Conservation (phyloP, 306 rosid genomes). For the Citrullus amarus region DNA sequence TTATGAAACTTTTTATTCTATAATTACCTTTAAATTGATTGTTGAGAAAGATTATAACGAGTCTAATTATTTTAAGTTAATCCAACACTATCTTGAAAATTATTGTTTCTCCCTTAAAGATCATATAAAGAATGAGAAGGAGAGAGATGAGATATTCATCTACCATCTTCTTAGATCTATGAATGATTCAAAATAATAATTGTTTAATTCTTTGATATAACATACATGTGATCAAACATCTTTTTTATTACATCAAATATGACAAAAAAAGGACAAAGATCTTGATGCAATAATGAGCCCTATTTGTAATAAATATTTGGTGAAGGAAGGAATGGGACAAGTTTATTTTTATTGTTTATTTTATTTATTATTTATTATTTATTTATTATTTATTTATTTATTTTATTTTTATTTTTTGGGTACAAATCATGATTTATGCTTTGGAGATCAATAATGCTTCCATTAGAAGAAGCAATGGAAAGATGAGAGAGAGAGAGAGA, state of each 20-base stretch:
- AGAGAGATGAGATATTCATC: neutral
- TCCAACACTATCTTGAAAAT: no score
- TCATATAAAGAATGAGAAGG: neutral
- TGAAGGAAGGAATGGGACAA: constrained; percentile 5
- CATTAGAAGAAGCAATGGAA: neutral
- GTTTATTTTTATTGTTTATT: no score
- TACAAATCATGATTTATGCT: neutral
- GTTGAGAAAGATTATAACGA: no score
- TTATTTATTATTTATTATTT: no score
- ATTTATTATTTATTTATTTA: no score
- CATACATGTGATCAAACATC: neutral
- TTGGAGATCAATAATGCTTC: neutral
- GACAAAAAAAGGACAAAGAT: neutral
- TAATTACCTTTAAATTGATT: no score
- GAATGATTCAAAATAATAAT: neutral
- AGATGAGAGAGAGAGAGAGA: neutral
- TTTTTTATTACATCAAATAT: neutral
- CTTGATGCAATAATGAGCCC: neutral
- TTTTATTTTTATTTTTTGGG: neutral
- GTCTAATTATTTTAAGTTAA: no score
- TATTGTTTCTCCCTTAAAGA: no score
- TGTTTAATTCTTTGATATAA: neutral
- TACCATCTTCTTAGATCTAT: neutral
- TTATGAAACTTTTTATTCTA: no score
- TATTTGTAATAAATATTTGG: neutral